Evolutionary conservation across 2,329 filamentous ascomycete genomes (phyloP).

Genomic region (Talaromyces funiculosus): DNA sequence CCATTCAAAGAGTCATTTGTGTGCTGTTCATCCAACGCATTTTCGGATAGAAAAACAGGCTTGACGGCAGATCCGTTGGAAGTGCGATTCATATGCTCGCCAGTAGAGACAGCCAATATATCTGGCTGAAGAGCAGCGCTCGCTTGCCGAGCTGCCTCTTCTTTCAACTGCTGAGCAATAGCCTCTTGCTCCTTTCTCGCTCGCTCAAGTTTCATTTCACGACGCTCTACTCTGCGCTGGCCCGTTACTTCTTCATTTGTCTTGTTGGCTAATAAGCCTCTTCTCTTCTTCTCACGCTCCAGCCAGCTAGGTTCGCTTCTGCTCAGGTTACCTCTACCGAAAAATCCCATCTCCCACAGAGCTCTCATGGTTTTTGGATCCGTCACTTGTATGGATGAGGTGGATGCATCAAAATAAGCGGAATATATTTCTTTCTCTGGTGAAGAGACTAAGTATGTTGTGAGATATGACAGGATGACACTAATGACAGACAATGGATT

Average conservation of each 20-base stretch:
- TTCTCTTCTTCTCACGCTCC: conserved; percentile 69
- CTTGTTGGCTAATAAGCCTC: conserved; percentile 56
- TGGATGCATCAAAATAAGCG: conserved; percentile 75
- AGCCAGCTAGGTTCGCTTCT: conserved; percentile 94
- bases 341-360: conserved; percentile 96
- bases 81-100: not conserved
- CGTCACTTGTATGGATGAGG: conserved; percentile 76
- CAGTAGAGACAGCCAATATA: conserved; percentile 14
- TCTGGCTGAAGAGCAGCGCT: conserved; percentile 5
- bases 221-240: conserved; percentile 71
- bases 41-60: conserved; percentile 4
- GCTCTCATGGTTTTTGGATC: conserved; percentile 69
- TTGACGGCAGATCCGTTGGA: conserved; percentile 2
- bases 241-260: conserved; percentile 80
- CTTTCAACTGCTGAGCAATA: conserved; percentile 64
- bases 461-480: conserved; percentile 69
- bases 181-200: conserved; percentile 81
- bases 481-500: conserved; percentile 86
- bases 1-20: not conserved
- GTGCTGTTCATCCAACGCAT: not conserved
- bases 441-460: conserved; percentile 59
- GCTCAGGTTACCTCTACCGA: conserved; percentile 87
- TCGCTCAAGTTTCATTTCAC: conserved; percentile 81
- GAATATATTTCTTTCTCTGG: conserved; percentile 58
- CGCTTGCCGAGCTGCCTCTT: conserved; percentile 41